phyloP scores from a whole-genome alignment of 371 early-diverging fungal species.

The Mucor velutinosus region DNA sequence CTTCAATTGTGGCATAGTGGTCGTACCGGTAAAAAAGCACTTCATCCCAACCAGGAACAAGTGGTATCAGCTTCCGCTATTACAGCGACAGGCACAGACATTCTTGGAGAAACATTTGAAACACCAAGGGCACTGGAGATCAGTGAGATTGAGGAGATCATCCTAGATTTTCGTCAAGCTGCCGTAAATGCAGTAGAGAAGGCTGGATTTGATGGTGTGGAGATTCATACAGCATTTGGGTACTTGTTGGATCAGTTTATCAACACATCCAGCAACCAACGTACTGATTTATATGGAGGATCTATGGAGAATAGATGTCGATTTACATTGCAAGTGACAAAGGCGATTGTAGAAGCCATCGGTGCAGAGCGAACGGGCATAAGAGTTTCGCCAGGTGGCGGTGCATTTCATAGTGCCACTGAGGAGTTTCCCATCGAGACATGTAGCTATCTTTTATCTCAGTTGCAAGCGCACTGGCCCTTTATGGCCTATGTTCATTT shows the following conservation, averaged over 20 bases:
- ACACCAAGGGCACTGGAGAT: constrained; percentile 54
- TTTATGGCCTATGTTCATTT: constrained; percentile 38
- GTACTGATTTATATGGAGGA: constrained; percentile 65
- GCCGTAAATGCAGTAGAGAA: constrained; percentile 35
- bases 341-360: constrained; percentile 46
- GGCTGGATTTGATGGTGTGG: constrained; percentile 70
- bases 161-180: constrained; percentile 62
- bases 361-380: constrained; percentile 31
- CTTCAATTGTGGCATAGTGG: constrained; percentile 61
- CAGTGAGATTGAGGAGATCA: constrained; percentile 61
- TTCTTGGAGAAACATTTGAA: constrained; percentile 6
- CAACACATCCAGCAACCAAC: constrained; percentile 56
- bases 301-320: constrained; percentile 74
- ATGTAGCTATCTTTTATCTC: constrained; percentile 24
- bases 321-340: constrained; percentile 61
- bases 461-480: constrained; percentile 25
- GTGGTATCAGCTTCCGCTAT: constrained; percentile 16
- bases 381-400: constrained; percentile 25
- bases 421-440: constrained; percentile 35
- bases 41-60: constrained; percentile 10
- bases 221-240: constrained; percentile 73
- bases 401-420: constrained; percentile 25
- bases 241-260: constrained; percentile 67
- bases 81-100: neutral
- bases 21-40: constrained; percentile 2